Conservation (phyloP, 345 rosid genomes). For the Kernera saxatilis region DNA sequence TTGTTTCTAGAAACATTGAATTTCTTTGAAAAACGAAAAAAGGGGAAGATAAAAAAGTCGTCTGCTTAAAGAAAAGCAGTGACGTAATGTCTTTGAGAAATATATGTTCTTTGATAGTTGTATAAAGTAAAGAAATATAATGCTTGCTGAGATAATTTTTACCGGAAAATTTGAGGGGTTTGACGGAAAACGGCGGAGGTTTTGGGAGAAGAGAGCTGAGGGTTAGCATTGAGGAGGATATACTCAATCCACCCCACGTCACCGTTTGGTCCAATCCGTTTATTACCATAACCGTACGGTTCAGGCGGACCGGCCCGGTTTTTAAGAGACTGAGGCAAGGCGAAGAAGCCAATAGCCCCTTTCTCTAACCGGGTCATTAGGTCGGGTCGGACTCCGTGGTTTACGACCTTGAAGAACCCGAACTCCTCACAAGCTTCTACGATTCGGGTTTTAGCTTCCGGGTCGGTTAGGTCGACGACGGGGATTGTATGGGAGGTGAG, state of each 20-base stretch:
- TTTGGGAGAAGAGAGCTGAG: conserved; percentile 33
- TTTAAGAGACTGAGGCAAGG: conserved; percentile 59
- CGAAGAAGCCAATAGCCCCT: conserved; percentile 56
- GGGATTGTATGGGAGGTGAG: conserved; percentile 42
- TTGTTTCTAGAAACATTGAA: background rate
- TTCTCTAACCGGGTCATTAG: conserved; percentile 47
- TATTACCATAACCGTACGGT: conserved; percentile 87
- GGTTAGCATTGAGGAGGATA: conserved; percentile 57
- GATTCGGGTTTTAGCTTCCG: conserved; percentile 49
- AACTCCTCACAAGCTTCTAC: conserved; percentile 63
- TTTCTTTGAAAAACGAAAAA: background rate
- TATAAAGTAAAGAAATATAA: background rate
- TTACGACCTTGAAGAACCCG: conserved; percentile 76
- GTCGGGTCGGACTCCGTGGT: conserved; percentile 61
- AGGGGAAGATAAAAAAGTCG: background rate
- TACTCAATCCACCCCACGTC: conserved; percentile 89
- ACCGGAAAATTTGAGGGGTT: conserved; percentile 57
- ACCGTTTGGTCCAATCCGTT: conserved; percentile 68
- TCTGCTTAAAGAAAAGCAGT: background rate
- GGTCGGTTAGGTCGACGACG: conserved; percentile 52
- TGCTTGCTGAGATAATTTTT: background rate
- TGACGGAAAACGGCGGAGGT: conserved; percentile 40
- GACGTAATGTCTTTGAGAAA: background rate
- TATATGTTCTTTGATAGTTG: background rate
- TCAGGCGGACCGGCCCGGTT: conserved; percentile 69